Percentiles rank a stretch among this genome's conserved stretches.
Evolutionary conservation across 169 alveolate species (phyloP).

Genomic region (Eimeria falciformis): DNA sequence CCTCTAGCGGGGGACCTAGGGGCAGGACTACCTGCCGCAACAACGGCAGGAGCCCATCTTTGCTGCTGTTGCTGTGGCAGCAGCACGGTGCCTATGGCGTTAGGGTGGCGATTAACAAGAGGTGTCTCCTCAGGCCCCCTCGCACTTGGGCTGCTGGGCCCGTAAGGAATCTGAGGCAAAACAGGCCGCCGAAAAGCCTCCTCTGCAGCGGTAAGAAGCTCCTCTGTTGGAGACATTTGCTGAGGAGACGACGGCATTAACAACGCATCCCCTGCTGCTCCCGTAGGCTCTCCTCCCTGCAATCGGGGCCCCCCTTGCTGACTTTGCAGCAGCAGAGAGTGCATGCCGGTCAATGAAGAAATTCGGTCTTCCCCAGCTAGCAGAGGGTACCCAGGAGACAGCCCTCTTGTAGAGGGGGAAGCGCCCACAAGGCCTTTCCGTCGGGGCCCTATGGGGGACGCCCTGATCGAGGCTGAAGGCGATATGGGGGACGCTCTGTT

Average conservation of each 20-base stretch:
- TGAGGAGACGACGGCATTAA: background rate
- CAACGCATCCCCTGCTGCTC: background rate
- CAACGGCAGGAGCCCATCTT: background rate
- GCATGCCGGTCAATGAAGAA: background rate
- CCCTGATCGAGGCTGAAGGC: no score
- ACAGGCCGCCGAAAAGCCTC: no score
- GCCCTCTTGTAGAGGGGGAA: background rate
- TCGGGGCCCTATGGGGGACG: background rate
- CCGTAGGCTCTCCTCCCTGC: background rate
- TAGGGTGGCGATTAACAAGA: background rate
- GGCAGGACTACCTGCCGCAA: no score
- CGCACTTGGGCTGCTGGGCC: no score
- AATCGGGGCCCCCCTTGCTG: no score
- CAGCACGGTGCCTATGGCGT: background rate
- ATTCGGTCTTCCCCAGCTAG: background rate
- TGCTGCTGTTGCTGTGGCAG: background rate
- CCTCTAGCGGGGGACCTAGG: background rate
- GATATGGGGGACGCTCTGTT: no score
- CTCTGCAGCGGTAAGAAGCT: no score
- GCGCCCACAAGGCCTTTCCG: background rate
- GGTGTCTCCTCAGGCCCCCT: no score
- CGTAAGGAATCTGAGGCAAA: no score
- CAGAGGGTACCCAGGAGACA: background rate
- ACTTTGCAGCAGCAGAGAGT: background rate
- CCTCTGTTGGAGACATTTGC: background rate